Percentiles rank a stretch among this genome's conserved stretches.
Evolutionary conservation across 176 grass and related monocot genomes (phyloP).

Genomic region (Oryza meridionalis): DNA sequence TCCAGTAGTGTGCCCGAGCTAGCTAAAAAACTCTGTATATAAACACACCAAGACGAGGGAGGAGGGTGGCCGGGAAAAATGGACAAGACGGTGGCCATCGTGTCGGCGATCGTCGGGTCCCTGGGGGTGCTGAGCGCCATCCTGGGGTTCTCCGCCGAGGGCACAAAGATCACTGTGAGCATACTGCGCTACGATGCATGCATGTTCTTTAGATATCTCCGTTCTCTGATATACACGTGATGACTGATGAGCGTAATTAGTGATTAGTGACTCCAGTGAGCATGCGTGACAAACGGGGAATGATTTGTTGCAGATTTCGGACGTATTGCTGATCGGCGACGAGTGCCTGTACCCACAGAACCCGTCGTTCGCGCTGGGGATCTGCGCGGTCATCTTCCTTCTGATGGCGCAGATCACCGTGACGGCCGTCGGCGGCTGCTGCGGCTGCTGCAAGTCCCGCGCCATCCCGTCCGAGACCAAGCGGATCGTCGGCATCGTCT

Average conservation of each 20-base stretch:
- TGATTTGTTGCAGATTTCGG: background rate
- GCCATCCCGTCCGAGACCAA: constrained; percentile 28
- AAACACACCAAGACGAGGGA: no score
- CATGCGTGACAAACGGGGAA: no score
- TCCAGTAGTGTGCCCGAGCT: no score
- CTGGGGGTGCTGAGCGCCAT: constrained; percentile 45
- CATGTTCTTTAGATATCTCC: no score
- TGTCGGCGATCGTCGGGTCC: constrained; percentile 15
- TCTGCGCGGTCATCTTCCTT: constrained; percentile 43
- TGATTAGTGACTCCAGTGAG: no score
- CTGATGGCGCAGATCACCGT: constrained; percentile 22
- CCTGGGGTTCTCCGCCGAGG: constrained; percentile 43
- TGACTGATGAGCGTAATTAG: no score
- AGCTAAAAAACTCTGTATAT: no score
- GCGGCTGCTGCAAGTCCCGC: constrained; percentile 44
- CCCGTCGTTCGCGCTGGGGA: background rate
- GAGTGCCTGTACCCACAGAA: background rate
- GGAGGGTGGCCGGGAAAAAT: background rate
- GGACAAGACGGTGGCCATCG: constrained; percentile 22
- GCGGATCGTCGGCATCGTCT: constrained; percentile 20
- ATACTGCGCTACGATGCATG: background rate
- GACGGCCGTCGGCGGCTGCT: constrained; percentile 40
- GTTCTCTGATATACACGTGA: background rate
- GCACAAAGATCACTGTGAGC: constrained; percentile 36
- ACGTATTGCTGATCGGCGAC: background rate